These are phyloP conservation scores for Casaregolazyma suthepensis DNA, from an alignment of 1,139 yeast genomes.

Conservation along the genomic window DNA sequence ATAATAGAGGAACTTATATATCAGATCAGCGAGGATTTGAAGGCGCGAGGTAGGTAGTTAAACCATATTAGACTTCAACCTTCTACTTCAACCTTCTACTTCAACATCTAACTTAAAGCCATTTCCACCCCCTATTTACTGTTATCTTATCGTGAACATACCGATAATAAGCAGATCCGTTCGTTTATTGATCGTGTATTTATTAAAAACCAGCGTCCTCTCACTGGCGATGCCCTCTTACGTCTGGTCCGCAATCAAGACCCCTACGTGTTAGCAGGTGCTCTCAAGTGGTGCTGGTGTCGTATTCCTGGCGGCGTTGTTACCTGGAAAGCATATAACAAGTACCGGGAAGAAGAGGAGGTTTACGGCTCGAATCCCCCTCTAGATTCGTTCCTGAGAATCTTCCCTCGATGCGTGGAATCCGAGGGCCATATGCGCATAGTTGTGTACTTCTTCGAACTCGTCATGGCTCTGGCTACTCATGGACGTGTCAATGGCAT, in stretches of 20 bases:
- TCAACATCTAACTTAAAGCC: constrained; percentile 16
- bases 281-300: constrained; percentile 80
- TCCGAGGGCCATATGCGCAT: constrained; percentile 87
- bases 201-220: constrained; percentile 22
- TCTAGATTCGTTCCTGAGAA: constrained; percentile 62
- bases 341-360: constrained; percentile 60
- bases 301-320: constrained; percentile 71
- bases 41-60: constrained; percentile 28
- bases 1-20: constrained; percentile 27
- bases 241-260: constrained; percentile 27
- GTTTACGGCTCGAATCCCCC: constrained; percentile 52
- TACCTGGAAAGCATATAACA: constrained; percentile 79
- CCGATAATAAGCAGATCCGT: constrained; percentile 23
- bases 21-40: constrained; percentile 27
- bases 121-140: constrained; percentile 30
- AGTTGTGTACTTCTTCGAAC: constrained; percentile 78
- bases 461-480: constrained; percentile 73
- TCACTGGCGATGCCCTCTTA: constrained; percentile 26
- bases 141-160: constrained; percentile 28
- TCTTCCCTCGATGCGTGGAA: constrained; percentile 77
- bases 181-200: constrained; percentile 24
- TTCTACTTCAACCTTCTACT: no score
- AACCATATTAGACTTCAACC: not conserved
- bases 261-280: constrained; percentile 46
- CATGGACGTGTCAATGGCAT: constrained; percentile 73